phyloP scores from a whole-genome alignment of 2,329 filamentous ascomycete species.

The Ophiostoma montium region DNA sequence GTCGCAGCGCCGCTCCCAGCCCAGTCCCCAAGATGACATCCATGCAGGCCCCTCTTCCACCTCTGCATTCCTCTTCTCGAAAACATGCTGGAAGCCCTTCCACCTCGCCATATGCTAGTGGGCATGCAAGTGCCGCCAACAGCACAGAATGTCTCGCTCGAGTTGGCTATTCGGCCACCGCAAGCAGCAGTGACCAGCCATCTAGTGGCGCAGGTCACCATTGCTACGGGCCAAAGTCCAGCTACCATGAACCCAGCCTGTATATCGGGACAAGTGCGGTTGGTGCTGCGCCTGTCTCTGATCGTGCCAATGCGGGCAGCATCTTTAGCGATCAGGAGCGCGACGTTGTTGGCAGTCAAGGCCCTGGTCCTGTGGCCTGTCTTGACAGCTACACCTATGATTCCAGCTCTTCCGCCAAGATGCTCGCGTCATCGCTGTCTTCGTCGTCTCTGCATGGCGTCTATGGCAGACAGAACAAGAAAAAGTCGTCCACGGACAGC shows the following conservation, averaged over 20 bases:
- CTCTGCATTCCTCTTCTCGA: background rate
- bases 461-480: background rate
- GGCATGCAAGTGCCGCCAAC: background rate
- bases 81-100: background rate
- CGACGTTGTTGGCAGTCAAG: conserved; percentile 1
- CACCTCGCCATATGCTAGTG: background rate
- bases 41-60: background rate
- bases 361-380: background rate
- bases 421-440: background rate
- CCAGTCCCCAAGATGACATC: background rate
- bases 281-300: background rate
- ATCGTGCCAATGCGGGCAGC: background rate
- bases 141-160: background rate
- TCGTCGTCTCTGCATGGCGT: background rate
- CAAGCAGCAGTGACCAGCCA: background rate
- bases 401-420: background rate
- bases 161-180: background rate
- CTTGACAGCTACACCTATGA: conserved; percentile 8
- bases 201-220: background rate
- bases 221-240: background rate
- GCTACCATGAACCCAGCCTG: background rate
- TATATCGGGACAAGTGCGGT: background rate
- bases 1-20: conserved; percentile 1
- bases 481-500: background rate
- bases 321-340: conserved; percentile 9